Percentiles rank a stretch among this genome's conserved stretches.
phyloP scores from a whole-genome alignment of 2,329 filamentous ascomycete genomes.

The Fusarium papillatum region DNA sequence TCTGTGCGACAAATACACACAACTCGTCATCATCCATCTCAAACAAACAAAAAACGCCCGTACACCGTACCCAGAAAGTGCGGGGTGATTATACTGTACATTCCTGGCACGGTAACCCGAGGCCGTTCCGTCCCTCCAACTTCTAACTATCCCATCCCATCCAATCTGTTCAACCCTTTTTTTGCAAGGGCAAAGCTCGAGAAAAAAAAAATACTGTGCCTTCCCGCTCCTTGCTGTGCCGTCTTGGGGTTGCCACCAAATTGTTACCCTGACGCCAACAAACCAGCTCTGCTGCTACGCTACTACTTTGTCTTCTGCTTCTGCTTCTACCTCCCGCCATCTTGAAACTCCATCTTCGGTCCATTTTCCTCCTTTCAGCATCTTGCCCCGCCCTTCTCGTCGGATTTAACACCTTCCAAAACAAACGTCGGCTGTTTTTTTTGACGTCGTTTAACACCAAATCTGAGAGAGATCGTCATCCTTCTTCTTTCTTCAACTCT shows the following conservation, averaged over 20 bases:
- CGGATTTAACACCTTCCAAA: slow-evolving; percentile 24
- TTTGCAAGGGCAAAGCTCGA: slow-evolving; percentile 41
- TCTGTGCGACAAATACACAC: slow-evolving; percentile 2
- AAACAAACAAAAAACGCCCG: slow-evolving; percentile 15
- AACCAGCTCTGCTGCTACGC: slow-evolving; percentile 42
- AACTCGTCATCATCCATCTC: slow-evolving; percentile 21
- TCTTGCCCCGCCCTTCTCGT: slow-evolving; percentile 27
- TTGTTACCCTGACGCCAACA: slow-evolving; percentile 35
- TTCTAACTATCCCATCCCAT: slow-evolving; percentile 32
- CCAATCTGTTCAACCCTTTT: slow-evolving; percentile 35
- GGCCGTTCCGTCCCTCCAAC: slow-evolving; percentile 47
- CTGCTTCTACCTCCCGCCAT: slow-evolving; percentile 29
- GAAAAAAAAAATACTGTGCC: slow-evolving; percentile 30
- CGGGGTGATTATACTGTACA: slow-evolving; percentile 42
- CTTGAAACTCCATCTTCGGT: slow-evolving; percentile 25
- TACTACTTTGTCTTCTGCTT: slow-evolving; percentile 28
- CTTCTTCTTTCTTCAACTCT: slow-evolving; percentile 5
- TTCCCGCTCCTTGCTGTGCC: slow-evolving; percentile 44
- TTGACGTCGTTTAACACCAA: too few relatives aligned
- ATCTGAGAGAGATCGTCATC: slow-evolving; percentile 28
- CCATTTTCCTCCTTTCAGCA: slow-evolving; percentile 32
- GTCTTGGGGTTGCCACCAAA: slow-evolving; percentile 38
- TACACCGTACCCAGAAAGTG: slow-evolving; percentile 34
- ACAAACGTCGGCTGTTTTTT: slow-evolving; percentile 29
- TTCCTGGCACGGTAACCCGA: slow-evolving; percentile 42